These are phyloP conservation scores for Aspergillus bombycis DNA, from an alignment of 2,329 filamentous ascomycete species.

Conservation along the genomic window DNA sequence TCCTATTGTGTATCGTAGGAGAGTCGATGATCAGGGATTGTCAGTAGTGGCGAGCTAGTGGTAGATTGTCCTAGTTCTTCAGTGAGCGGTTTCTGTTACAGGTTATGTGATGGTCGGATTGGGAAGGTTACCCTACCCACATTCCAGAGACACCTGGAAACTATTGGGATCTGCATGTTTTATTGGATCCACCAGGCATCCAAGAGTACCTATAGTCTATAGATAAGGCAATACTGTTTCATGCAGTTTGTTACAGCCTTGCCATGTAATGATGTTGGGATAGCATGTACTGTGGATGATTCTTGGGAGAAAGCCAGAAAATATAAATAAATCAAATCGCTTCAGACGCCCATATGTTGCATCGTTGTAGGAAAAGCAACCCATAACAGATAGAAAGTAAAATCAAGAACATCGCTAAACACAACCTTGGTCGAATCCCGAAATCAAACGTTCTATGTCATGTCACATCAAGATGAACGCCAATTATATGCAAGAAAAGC, in stretches of 20 bases:
- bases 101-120: not conserved
- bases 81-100: too few relatives aligned
- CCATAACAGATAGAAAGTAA: not conserved
- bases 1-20: not conserved
- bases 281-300: not conserved
- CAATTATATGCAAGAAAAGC: constrained; percentile 1
- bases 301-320: not conserved
- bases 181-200: not conserved
- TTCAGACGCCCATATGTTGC: not conserved
- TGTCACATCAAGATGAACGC: constrained; percentile 3
- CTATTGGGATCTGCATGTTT: constrained; percentile 2
- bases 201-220: not conserved
- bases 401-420: not conserved
- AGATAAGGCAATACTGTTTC: not conserved
- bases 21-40: not conserved
- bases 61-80: not conserved
- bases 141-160: not conserved
- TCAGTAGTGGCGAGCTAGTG: not conserved
- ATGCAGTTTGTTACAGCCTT: not conserved
- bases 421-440: not conserved
- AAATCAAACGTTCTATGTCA: constrained; percentile 1
- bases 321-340: not conserved
- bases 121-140: not conserved
- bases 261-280: not conserved
- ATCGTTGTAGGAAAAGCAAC: not conserved